A percentile compares a stretch with the other conserved stretches of the same genome.
Conservation (phyloP, 2,329 filamentous ascomycete genomes). For the Davidsoniella neocaledoniae region DNA sequence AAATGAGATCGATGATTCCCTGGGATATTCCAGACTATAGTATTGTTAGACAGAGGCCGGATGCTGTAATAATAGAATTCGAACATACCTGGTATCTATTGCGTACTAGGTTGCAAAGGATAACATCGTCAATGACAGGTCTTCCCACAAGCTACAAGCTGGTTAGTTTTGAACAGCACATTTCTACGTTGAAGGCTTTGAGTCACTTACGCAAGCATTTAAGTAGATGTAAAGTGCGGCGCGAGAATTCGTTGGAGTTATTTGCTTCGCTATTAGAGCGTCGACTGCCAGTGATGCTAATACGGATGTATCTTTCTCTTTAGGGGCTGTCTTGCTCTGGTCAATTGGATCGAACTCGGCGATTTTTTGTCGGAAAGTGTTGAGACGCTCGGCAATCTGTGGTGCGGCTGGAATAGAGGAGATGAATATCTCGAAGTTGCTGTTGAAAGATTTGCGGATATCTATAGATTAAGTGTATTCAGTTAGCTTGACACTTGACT, state of each 20-base stretch:
- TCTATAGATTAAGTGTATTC: conserved; percentile 18
- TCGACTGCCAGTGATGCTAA: conserved; percentile 30
- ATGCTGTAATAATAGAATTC: not conserved
- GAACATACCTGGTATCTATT: conserved; percentile 62
- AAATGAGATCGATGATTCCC: conserved; percentile 65
- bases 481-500: not conserved
- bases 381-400: conserved; percentile 36
- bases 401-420: conserved; percentile 39
- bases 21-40: conserved; percentile 56
- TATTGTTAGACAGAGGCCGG: too few species aligned
- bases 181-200: not conserved
- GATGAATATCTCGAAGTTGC: conserved; percentile 36
- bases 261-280: conserved; percentile 40
- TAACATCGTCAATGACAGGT: conserved; percentile 66
- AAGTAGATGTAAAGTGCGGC: conserved; percentile 75
- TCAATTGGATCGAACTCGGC: conserved; percentile 28
- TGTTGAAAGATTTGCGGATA: conserved; percentile 30
- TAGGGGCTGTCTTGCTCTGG: not conserved
- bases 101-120: conserved; percentile 63
- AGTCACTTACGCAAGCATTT: conserved; percentile 52
- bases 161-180: not conserved
- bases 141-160: conserved; percentile 56
- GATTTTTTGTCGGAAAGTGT: conserved; percentile 41
- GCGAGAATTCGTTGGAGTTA: conserved; percentile 57
- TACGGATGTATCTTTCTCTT: conserved; percentile 27